Percentiles rank a stretch among this genome's conserved stretches.
These are phyloP conservation scores for Xylaria flabelliformis DNA, from an alignment of 495 filamentous ascomycete species.

Conservation along the genomic window DNA sequence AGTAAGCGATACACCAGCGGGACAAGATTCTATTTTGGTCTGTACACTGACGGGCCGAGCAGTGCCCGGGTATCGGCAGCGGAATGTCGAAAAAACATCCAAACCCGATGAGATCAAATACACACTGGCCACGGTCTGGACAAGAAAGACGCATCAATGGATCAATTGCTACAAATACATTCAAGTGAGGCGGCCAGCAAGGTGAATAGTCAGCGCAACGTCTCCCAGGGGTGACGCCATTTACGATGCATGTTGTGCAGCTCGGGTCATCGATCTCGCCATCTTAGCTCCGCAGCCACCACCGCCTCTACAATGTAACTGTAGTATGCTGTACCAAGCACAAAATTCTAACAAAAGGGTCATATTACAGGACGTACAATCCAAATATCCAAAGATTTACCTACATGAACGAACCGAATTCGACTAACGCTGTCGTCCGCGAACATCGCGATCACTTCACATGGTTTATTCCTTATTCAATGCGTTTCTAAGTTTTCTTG, in stretches of 20 bases:
- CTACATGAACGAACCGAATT: too few relatives aligned
- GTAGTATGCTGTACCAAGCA: neutral
- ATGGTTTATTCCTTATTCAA: neutral
- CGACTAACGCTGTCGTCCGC: too few relatives aligned
- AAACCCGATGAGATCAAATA: neutral
- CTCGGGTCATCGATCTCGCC: conserved; percentile 25
- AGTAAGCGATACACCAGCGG: conserved; percentile 19
- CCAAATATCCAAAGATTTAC: neutral
- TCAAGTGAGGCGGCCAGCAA: neutral
- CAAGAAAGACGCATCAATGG: neutral
- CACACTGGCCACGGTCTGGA: neutral
- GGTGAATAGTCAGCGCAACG: neutral
- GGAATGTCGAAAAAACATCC: neutral
- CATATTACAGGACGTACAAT: too few relatives aligned
- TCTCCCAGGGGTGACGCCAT: conserved; percentile 3
- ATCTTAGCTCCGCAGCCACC: conserved; percentile 18
- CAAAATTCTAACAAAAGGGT: neutral
- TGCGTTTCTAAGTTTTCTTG: too few relatives aligned
- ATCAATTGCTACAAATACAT: neutral
- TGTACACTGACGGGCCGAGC: neutral
- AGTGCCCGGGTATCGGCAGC: conserved; percentile 12
- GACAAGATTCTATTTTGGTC: conserved; percentile 18
- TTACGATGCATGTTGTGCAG: conserved; percentile 24
- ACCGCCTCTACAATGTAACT: neutral
- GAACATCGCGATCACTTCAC: neutral